A percentile compares a stretch with the other conserved stretches of the same genome.
Evolutionary conservation across 164 flowering plant species (phyloP).

Genomic region (Dillenia turbinata): DNA sequence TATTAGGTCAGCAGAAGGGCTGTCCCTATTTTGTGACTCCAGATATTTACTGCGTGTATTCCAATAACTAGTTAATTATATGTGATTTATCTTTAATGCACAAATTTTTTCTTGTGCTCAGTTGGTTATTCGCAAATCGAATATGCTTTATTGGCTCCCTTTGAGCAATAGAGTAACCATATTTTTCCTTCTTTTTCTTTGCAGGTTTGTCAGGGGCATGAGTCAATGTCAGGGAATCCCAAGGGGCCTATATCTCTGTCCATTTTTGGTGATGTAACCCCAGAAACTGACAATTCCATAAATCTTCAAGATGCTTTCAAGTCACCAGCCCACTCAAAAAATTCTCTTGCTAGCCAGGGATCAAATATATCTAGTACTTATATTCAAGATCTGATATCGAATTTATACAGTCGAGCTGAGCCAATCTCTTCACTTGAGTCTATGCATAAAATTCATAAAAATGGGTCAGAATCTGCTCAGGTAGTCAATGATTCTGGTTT

Average conservation of each 20-base stretch:
- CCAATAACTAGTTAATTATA: no score
- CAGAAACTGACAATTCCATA: constrained; percentile 30
- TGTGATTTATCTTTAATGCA: no score
- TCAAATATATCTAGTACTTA: constrained; percentile 18
- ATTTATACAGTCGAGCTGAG: constrained; percentile 54
- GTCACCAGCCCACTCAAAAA: constrained; percentile 12
- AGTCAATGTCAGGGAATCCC: constrained; percentile 14
- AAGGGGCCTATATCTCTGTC: constrained; percentile 38
- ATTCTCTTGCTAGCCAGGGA: constrained; percentile 15
- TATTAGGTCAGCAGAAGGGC: no score
- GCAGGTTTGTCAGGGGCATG: constrained; percentile 26
- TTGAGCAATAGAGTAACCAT: background rate
- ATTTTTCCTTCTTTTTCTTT: no score
- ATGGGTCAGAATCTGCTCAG: constrained; percentile 18
- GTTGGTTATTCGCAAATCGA: background rate
- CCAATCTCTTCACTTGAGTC: constrained; percentile 17
- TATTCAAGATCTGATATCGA: constrained; percentile 52
- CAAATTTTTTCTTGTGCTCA: no score
- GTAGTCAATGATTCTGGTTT: constrained; percentile 14
- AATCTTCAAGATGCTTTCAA: constrained; percentile 24
- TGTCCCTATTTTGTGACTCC: no score
- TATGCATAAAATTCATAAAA: constrained; percentile 14
- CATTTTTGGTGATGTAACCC: constrained; percentile 36
- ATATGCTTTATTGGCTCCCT: constrained; percentile 3
- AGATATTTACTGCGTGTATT: no score